These are phyloP conservation scores for Colletotrichum nymphaeae DNA, from an alignment of 2,329 filamentous ascomycete species.

Conservation along the genomic window DNA sequence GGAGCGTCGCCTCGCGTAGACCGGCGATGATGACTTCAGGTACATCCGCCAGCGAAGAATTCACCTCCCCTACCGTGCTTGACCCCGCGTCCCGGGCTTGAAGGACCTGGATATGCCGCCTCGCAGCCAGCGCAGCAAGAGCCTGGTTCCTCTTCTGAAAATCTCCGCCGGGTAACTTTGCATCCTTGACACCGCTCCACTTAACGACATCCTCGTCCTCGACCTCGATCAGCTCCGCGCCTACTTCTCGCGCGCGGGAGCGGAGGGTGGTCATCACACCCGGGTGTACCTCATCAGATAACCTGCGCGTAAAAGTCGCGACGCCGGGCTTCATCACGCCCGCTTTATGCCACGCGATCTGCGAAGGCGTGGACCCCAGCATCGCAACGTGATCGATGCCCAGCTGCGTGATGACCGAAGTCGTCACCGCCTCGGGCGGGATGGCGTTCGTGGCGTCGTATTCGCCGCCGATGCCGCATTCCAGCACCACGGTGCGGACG, in stretches of 20 bases:
- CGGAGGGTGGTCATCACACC: slow-evolving; percentile 59
- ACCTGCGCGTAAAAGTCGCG: slow-evolving; percentile 55
- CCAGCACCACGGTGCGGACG: slow-evolving; percentile 72
- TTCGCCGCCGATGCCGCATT: slow-evolving; percentile 76
- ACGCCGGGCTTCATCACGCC: slow-evolving; percentile 74
- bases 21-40: slow-evolving; percentile 77
- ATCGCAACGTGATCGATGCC: slow-evolving; percentile 76
- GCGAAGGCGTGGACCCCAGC: slow-evolving; percentile 71
- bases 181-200: slow-evolving; percentile 43
- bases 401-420: slow-evolving; percentile 71
- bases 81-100: slow-evolving; percentile 58
- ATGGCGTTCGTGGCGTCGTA: slow-evolving; percentile 78
- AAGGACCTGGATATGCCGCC: slow-evolving; percentile 36
- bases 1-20: slow-evolving; percentile 79
- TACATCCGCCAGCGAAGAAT: slow-evolving; percentile 45
- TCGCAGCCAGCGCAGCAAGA: slow-evolving; percentile 60
- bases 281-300: slow-evolving; percentile 37
- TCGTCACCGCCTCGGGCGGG: slow-evolving; percentile 58
- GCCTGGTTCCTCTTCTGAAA: slow-evolving; percentile 72
- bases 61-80: slow-evolving; percentile 21
- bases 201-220: slow-evolving; percentile 7
- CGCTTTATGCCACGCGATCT: slow-evolving; percentile 81
- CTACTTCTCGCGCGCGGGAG: slow-evolving; percentile 64
- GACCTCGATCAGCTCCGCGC: slow-evolving; percentile 53
- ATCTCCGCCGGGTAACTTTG: slow-evolving; percentile 61